Conservation (phyloP, 2,329 filamentous ascomycete genomes). For the Chrysoporthe puriensis region DNA sequence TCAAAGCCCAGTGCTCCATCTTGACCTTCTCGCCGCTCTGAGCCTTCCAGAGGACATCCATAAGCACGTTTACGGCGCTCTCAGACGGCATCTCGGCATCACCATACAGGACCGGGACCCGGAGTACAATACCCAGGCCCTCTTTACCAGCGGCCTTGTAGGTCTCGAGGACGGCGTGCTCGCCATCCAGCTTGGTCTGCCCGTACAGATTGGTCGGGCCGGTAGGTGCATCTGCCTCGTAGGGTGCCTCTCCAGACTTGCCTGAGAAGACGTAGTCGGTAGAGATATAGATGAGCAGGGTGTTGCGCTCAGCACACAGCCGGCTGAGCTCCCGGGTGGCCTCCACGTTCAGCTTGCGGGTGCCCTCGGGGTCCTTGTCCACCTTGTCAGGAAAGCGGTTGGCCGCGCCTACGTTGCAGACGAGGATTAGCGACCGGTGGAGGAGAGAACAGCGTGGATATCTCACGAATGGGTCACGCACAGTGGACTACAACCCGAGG, state of each 20-base stretch:
- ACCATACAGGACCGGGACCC: constrained; percentile 86
- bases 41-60: constrained; percentile 76
- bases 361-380: constrained; percentile 76
- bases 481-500: constrained; percentile 82
- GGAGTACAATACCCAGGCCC: constrained; percentile 69
- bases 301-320: constrained; percentile 63
- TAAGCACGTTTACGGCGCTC: constrained; percentile 80
- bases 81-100: constrained; percentile 70
- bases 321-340: constrained; percentile 69
- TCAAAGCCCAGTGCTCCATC: constrained; percentile 85
- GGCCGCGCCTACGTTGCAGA: constrained; percentile 67
- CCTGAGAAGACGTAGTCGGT: constrained; percentile 83
- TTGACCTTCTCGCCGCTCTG: constrained; percentile 68
- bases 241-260: constrained; percentile 78
- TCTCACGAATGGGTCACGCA: constrained; percentile 44
- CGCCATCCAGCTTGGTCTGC: constrained; percentile 64
- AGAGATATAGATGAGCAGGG: constrained; percentile 76
- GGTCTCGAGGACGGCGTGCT: constrained; percentile 67
- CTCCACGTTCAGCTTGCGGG: constrained; percentile 73
- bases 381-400: constrained; percentile 89
- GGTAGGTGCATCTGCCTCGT: constrained; percentile 66
- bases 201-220: constrained; percentile 77
- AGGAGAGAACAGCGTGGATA: too few relatives aligned
- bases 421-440: neutral
- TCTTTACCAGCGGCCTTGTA: constrained; percentile 52